Base-by-base conservation (phyloP, 129 eudicot species). In the Flaveria bidentis region DNA sequence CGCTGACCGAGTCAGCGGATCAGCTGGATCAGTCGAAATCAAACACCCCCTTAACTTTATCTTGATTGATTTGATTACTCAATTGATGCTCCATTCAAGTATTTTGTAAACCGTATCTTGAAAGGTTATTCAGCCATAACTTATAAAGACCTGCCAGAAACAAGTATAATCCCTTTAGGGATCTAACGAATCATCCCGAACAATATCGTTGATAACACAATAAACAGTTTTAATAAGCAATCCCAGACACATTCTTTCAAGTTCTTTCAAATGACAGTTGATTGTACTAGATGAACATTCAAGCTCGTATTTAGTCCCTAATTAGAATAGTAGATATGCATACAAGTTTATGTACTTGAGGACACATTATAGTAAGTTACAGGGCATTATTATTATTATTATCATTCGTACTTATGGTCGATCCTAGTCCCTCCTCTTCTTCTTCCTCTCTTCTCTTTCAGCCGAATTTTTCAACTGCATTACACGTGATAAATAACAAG, bases 381-480 rank as follows among this genome's bases (percentile, higher is more conserved):
- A 76, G 30, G 46, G 20, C 12, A 33, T 63, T 28, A 63, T 25
- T 23, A 61, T 61, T 1, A 16, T 5, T 7, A 39, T 64, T 51
- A 64, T 80, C n/a, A 47, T 64, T 5, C 44, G 26, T 17, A 1
- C n/a, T 25, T 11, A 10, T 11, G 0, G 33, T 6, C 17, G 14
- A 56, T 30, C 44, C 80, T 81, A 87, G 69, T 84, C 75, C 69
- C 90, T 85, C 76, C 86, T 93, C 85, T 87, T 93, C 96, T 81
- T 90, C 93, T 82, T 88, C 91, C 78, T 88, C 85, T 90, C 95
- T 78, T 93, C 89, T 82, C 85, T 93, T 58, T 87, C 90, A 2
- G 86, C 30, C 5, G 97, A 81, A 26, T 90, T 93, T 76, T 89
- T 93, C 82, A 93, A 60, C 98, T 91, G 95, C 80, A 75, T 22